Evolutionary conservation across 768 basidiomycete genomes (phyloP).

Genomic region (Trametes gibbosa): DNA sequence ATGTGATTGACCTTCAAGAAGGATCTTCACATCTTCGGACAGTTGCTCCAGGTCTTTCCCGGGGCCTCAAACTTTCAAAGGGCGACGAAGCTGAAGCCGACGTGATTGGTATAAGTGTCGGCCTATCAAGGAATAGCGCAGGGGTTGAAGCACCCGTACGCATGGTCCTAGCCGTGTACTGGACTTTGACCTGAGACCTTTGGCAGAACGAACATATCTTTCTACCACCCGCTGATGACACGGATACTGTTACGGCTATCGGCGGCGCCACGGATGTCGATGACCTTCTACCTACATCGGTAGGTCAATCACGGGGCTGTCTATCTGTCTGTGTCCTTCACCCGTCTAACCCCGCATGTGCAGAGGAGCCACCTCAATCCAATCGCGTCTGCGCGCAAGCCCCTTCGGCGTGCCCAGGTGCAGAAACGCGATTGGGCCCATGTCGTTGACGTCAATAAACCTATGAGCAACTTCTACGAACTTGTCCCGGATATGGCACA

Average conservation of each 20-base stretch:
- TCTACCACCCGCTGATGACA: background rate
- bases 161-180: background rate
- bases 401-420: slow-evolving; percentile 43
- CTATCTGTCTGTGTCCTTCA: background rate
- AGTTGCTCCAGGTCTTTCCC: slow-evolving; percentile 77
- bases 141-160: background rate
- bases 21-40: slow-evolving; percentile 48
- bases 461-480: slow-evolving; percentile 84
- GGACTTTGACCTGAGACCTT: background rate
- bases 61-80: slow-evolving; percentile 72
- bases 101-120: slow-evolving; percentile 24
- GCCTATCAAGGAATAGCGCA: background rate
- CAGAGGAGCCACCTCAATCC: slow-evolving; percentile 62
- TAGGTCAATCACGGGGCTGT: slow-evolving; percentile 10
- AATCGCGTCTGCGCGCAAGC: slow-evolving; percentile 39
- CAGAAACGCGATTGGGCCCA: slow-evolving; percentile 98
- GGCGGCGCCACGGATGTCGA: slow-evolving; percentile 57
- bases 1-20: slow-evolving; percentile 40
- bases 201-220: background rate
- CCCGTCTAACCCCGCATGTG: background rate
- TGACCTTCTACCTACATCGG: slow-evolving; percentile 55
- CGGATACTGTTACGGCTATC: background rate
- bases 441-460: slow-evolving; percentile 89
- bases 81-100: slow-evolving; percentile 50
- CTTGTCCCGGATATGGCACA: slow-evolving; percentile 97